A percentile compares a stretch with the other conserved stretches of the same genome.
Evolutionary conservation across 176 grass and related monocot genomes (phyloP).

Genomic region (Typha latifolia): DNA sequence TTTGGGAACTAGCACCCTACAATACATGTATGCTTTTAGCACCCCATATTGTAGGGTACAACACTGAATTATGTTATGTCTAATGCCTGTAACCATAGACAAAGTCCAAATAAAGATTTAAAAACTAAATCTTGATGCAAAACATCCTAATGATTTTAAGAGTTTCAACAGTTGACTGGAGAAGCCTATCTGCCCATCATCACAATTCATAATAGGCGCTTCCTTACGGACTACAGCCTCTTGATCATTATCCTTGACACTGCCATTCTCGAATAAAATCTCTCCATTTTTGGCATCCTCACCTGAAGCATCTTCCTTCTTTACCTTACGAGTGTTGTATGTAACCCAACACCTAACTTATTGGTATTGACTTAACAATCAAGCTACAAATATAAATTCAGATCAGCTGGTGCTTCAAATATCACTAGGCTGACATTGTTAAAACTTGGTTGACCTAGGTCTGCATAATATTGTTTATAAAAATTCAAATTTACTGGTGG

Average conservation of each 20-base stretch:
- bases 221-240: not conserved
- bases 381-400: no score
- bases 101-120: not conserved
- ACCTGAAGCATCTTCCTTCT: not conserved
- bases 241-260: not conserved
- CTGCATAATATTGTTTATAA: no score
- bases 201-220: not conserved
- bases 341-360: no score
- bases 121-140: not conserved
- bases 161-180: conserved; percentile 3
- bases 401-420: no score
- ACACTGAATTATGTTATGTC: not conserved
- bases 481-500: no score
- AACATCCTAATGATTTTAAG: not conserved
- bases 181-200: conserved; percentile 7
- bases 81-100: not conserved
- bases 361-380: no score
- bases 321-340: no score
- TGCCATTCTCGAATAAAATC: not conserved
- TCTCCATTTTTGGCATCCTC: not conserved
- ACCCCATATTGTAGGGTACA: no score
- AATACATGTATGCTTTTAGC: no score
- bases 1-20: no score
- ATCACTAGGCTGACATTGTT: no score
- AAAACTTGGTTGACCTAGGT: no score